These are phyloP conservation scores for Larix kaempferi DNA, from an alignment of 75 land plant species.

Conservation along the genomic window DNA sequence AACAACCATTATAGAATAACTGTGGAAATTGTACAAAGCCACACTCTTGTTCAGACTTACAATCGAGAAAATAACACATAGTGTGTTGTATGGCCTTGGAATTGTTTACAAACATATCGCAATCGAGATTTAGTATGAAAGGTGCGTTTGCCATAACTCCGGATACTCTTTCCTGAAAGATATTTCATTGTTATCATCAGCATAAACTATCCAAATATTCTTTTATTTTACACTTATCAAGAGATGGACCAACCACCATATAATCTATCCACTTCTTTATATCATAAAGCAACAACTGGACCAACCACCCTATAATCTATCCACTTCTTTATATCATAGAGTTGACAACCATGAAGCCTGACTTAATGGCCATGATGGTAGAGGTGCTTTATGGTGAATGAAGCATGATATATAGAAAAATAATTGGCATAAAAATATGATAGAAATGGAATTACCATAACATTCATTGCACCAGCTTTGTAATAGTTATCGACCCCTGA, in stretches of 20 bases:
- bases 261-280: background rate
- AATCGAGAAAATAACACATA: slow-evolving; percentile 30
- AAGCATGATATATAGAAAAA: background rate
- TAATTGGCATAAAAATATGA: too few relatives aligned
- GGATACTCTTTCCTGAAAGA: slow-evolving; percentile 37
- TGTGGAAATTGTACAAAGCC: slow-evolving; percentile 45
- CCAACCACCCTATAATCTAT: background rate
- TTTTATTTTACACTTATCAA: background rate
- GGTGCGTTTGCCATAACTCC: slow-evolving; percentile 63
- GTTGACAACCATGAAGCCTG: background rate
- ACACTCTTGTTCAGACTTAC: slow-evolving; percentile 1
- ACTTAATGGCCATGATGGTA: background rate
- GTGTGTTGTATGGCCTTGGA: slow-evolving; percentile 18
- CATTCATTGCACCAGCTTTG: slow-evolving; percentile 71
- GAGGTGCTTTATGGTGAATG: background rate
- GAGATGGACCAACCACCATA: background rate
- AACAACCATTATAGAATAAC: slow-evolving; percentile 21
- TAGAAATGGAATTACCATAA: slow-evolving; percentile 23
- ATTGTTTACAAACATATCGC: slow-evolving; percentile 41
- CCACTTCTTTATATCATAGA: too few relatives aligned
- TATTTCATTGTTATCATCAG: background rate
- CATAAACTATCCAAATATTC: background rate
- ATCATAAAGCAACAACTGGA: background rate
- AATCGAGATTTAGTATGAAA: slow-evolving; percentile 56
- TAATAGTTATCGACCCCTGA: slow-evolving; percentile 27